Base-by-base conservation (phyloP, 495 filamentous ascomycete species). In the Usnea hakonensis region DNA sequence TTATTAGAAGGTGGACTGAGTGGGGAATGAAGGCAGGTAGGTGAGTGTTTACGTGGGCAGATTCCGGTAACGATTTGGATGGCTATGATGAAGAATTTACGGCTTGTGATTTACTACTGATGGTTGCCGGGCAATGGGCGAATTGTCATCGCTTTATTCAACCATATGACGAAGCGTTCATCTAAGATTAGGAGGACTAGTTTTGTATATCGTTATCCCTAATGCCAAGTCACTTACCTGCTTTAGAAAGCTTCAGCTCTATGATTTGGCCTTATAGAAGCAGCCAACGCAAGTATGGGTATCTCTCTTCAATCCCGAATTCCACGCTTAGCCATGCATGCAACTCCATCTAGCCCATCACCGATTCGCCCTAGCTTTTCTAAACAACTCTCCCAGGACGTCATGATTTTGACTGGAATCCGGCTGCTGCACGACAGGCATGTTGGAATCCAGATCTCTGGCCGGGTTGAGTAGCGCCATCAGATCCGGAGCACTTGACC, bases 1-100 rank as follows among this genome's bases (percentile, higher is more conserved):
- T 90, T 55, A 84, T 97, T 30, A 83, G 86, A 69, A 76, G 91
- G 63, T 97, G 95, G 94, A 85, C 91, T 52, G 80, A 81, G 8
- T 97, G 91, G 90, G 89, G 76, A 6, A 84, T 88, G 71, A 76
- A 67, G 58, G 65, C 67, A 67, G 57, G 46, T 52, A 61, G 23
- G 1, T 46, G 36, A 63, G 5, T 16, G 7, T 58, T 14, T 19
- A 33, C 37, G n/a, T 23, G n/a, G 59, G 35, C 9, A 16, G 56
- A 53, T 8, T 23, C 7, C 32, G 14, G 16, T n/a, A 23, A 55
- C 13, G n/a, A 37, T 19, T 6, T 19, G 19, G 28, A 41, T 5
- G 26, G 19, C 5, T 26, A 10, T 61, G 37, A 37, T 48, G 44
- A 26, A 37, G 5, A 5, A 21, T 32, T 55, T 10, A 60, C 33